phyloP scores from a whole-genome alignment of 148 eudicot genomes.

The Rhododendron griersonianum region DNA sequence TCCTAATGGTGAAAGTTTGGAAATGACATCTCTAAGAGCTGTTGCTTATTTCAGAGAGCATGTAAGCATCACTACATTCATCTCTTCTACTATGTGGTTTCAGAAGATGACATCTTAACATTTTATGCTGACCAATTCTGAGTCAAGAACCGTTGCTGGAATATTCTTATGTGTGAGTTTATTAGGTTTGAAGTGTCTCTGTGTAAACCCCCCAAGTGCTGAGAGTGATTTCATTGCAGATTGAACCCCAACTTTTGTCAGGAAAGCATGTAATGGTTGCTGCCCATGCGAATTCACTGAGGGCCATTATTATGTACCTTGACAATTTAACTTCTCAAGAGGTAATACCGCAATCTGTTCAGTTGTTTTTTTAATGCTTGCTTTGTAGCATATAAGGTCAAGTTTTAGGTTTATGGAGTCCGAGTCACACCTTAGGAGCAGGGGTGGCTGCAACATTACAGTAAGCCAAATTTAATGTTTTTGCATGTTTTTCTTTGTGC shows the following conservation, averaged over 20 bases:
- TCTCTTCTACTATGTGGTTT: neutral
- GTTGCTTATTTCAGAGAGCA: slow-evolving; percentile 52
- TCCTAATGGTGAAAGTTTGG: slow-evolving; percentile 62
- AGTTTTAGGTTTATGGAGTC: neutral
- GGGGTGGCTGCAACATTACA: neutral
- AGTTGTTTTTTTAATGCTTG: neutral
- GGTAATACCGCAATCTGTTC: slow-evolving; percentile 21
- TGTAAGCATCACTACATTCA: slow-evolving; percentile 22
- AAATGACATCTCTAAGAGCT: slow-evolving; percentile 48
- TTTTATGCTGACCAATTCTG: neutral
- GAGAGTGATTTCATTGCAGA: slow-evolving; percentile 25
- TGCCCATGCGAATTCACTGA: slow-evolving; percentile 61
- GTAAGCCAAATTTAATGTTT: neutral
- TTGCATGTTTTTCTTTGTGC: neutral
- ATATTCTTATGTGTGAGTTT: neutral
- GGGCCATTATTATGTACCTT: slow-evolving; percentile 58
- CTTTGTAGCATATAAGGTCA: neutral
- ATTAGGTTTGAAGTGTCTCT: neutral
- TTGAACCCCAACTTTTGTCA: slow-evolving; percentile 44
- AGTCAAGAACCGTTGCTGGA: neutral
- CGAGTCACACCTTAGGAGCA: neutral
- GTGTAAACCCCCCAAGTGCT: neutral
- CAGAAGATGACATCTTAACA: neutral
- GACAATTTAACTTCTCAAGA: slow-evolving; percentile 44
- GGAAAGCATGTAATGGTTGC: slow-evolving; percentile 58